Evolutionary conservation across 2,329 filamentous ascomycete species (phyloP).

Genomic region (Raffaelea arxii): DNA sequence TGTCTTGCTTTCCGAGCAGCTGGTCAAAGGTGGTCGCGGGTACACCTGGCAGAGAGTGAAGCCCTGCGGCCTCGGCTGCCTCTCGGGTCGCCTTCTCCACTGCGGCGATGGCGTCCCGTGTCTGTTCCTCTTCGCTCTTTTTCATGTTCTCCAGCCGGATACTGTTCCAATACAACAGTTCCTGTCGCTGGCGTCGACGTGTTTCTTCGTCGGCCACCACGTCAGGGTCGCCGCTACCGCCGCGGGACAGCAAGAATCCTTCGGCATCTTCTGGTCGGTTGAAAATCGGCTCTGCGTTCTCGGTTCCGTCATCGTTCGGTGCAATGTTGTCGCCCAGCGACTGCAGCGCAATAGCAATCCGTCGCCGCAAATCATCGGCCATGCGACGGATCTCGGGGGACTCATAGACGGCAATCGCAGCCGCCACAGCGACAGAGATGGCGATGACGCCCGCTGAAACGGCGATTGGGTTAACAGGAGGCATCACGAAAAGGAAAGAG

Average conservation of each 20-base stretch:
- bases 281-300: slow-evolving; percentile 42
- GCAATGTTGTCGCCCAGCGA: slow-evolving; percentile 48
- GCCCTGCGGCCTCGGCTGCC: slow-evolving; percentile 10
- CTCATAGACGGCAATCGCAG: slow-evolving; percentile 53
- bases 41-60: too few relatives aligned
- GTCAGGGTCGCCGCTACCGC: slow-evolving; percentile 23
- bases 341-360: slow-evolving; percentile 51
- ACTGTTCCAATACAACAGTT: slow-evolving; percentile 57
- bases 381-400: slow-evolving; percentile 53
- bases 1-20: slow-evolving; percentile 43
- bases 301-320: slow-evolving; percentile 17
- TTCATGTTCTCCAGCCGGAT: slow-evolving; percentile 39
- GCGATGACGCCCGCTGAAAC: slow-evolving; percentile 49
- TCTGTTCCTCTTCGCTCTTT: slow-evolving; percentile 18
- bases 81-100: slow-evolving; percentile 9
- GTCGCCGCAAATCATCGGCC: slow-evolving; percentile 50
- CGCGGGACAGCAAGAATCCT: slow-evolving; percentile 48
- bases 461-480: slow-evolving; percentile 44
- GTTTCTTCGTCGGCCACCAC: slow-evolving; percentile 55
- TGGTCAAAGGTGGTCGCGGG: slow-evolving; percentile 42
- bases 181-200: slow-evolving; percentile 50
- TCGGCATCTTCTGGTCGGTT: slow-evolving; percentile 59
- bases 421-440: slow-evolving; percentile 46
- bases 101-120: slow-evolving; percentile 4
- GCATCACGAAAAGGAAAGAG: slow-evolving; percentile 31